Evolutionary conservation across 129 eudicot genomes (phyloP).

Genomic region (Flaveria ramosissima): DNA sequence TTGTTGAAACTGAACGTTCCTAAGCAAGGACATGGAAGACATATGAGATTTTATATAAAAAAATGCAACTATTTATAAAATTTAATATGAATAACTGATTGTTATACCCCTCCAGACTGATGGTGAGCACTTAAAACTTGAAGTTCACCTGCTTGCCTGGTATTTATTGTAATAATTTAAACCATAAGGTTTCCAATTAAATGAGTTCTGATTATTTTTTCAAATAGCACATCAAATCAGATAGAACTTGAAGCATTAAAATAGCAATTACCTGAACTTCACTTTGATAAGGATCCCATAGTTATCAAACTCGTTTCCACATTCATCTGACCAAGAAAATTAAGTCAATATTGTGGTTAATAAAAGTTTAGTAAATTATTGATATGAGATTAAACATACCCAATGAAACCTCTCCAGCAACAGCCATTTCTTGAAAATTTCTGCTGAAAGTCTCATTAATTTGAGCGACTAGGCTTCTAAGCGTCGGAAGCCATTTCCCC

Average conservation of each 20-base stretch:
- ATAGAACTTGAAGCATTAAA: not conserved
- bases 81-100: not conserved
- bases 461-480: slow-evolving; percentile 74
- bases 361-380: slow-evolving; percentile 8
- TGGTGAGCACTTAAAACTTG: slow-evolving; percentile 97
- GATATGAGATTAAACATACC: slow-evolving; percentile 44
- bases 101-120: slow-evolving; percentile 97
- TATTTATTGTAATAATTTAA: slow-evolving; percentile 25
- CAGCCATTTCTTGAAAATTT: slow-evolving; percentile 98
- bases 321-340: slow-evolving; percentile 67
- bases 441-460: slow-evolving; percentile 82
- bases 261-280: slow-evolving; percentile 75
- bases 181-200: not conserved
- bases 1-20: slow-evolving; percentile 98
- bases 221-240: slow-evolving; percentile 8
- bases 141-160: slow-evolving; percentile 83
- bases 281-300: slow-evolving; percentile 95
- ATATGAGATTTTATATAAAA: slow-evolving; percentile 21
- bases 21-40: slow-evolving; percentile 33
- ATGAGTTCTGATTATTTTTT: not conserved
- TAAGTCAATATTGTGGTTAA: slow-evolving; percentile 21
- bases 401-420: slow-evolving; percentile 91
- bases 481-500: slow-evolving; percentile 93
- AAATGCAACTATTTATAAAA: not conserved
- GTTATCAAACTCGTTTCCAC: slow-evolving; percentile 66